phyloP scores from a whole-genome alignment of 768 basidiomycete species.

The Candolleomyces aberdarensis region DNA sequence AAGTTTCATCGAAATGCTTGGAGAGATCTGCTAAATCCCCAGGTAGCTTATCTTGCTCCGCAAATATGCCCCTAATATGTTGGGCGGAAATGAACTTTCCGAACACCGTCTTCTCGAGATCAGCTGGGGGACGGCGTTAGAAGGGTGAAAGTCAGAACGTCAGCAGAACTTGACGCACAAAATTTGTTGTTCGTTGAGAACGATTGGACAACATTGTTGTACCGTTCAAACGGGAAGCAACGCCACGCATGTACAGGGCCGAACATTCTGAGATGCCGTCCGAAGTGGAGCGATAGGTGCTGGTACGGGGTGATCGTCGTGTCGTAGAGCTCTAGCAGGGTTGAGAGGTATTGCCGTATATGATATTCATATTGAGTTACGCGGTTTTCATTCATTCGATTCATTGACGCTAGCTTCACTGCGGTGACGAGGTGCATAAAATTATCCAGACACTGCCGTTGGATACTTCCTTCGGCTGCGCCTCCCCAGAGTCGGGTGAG shows the following conservation, averaged over 20 bases:
- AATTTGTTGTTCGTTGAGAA: conserved; percentile 1
- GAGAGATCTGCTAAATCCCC: background rate
- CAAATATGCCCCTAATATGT: background rate
- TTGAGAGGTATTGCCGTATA: conserved; percentile 30
- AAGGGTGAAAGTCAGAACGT: too few relatives aligned
- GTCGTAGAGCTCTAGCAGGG: conserved; percentile 25
- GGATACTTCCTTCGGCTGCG: conserved; percentile 2
- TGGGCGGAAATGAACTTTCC: background rate
- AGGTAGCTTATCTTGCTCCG: background rate
- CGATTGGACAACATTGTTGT: conserved; percentile 3
- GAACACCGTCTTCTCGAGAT: background rate
- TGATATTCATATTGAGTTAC: conserved; percentile 22
- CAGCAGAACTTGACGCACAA: background rate
- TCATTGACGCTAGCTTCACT: conserved; percentile 24
- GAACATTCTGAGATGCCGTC: conserved; percentile 23
- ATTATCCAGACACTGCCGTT: conserved; percentile 19
- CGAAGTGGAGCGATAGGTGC: conserved; percentile 38
- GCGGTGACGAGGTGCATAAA: conserved; percentile 36
- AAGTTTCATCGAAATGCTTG: background rate
- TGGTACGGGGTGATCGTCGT: conserved; percentile 31
- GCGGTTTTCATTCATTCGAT: conserved; percentile 13
- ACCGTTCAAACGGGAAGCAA: conserved; percentile 25
- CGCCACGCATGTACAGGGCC: conserved; percentile 36
- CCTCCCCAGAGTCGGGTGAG: conserved; percentile 34
- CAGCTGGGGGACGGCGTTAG: background rate